Evolutionary conservation across 2,329 filamentous ascomycete species (phyloP), one percentile per base, ranked within the genome.

Genomic region (Paecilomyces sp.): DNA sequence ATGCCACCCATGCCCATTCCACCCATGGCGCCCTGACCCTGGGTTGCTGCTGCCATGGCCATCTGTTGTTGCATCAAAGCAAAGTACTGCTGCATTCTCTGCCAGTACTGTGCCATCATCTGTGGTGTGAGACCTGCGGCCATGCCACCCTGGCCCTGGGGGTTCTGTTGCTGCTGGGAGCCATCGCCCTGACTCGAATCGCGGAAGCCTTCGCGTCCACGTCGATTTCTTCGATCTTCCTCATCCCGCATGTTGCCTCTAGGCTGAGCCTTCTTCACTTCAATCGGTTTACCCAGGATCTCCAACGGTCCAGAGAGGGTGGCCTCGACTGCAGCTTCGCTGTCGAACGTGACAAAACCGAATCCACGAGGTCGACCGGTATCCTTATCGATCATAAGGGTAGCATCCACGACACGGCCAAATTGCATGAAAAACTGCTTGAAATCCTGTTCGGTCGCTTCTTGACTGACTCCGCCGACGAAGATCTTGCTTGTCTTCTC

Each of bases 311-410:
- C 85, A 59, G 88, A 87, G 52, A 99, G 85, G 62, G 92, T 96
- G 34, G 90, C 89, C 65, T 99, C 94, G 53, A 99, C 94, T 18
- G 94, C 94, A 15, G 91, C 88, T 70, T 99, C 94, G 66, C 88
- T 95, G 76, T 99, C 94, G 68, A 99, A 99, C 0, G 94, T 99
- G 57, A 99, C 94, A 74, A 99, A 99, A 13, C 94, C 94, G 70
- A 99, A 99, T 1, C 94, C 94, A 71, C 94, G 85, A 2, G 94
- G 94, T 50, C 94, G 86, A n/a, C 94, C 94, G 0, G 94, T 99
- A 74, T 99, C 94, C 77, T 99, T 99, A 75, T 99, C 94, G 87
- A 99, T 99, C 94, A 99, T 99, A 2, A 99, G 85, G 0, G 94
- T 99, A 1, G 94, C 94, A 77, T 99, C 94, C 47, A 99, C 88